A percentile compares a stretch with the other conserved stretches of the same genome.
phyloP scores from a whole-genome alignment of 2,329 filamentous ascomycete genomes.

The Venturia carpophila region DNA sequence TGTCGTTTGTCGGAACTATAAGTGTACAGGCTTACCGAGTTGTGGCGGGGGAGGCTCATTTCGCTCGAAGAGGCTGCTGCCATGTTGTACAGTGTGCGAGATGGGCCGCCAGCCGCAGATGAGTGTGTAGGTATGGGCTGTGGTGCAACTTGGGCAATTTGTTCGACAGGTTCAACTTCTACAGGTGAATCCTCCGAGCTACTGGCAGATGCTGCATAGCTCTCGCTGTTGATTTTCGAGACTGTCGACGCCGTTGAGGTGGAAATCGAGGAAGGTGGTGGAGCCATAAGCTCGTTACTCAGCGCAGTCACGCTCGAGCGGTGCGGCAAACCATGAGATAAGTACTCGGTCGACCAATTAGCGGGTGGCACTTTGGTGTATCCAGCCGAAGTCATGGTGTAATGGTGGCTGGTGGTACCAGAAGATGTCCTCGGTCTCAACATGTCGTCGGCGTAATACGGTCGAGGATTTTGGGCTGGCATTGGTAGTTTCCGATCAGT shows the following conservation, averaged over 20 bases:
- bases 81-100: not conserved
- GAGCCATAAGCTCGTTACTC: constrained; percentile 5
- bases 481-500: not conserved
- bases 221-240: constrained; percentile 1
- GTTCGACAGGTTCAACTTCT: not conserved
- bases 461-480: not conserved
- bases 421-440: constrained; percentile 9
- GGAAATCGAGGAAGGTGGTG: not conserved
- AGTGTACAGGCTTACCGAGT: not conserved
- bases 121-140: not conserved
- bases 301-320: constrained; percentile 4
- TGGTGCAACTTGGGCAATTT: not conserved
- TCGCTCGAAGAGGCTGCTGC: constrained; percentile 9
- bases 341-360: not conserved
- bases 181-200: constrained; percentile 3
- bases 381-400: constrained; percentile 3
- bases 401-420: constrained; percentile 4
- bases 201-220: not conserved
- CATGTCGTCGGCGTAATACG: constrained; percentile 3
- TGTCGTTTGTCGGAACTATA: not conserved
- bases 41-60: constrained; percentile 4
- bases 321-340: not conserved
- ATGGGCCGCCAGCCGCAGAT: not conserved
- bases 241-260: not conserved
- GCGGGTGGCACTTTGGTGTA: not conserved